These are phyloP conservation scores for Rhododendron williamsianum DNA, from an alignment of 148 eudicot species.

Conservation along the genomic window DNA sequence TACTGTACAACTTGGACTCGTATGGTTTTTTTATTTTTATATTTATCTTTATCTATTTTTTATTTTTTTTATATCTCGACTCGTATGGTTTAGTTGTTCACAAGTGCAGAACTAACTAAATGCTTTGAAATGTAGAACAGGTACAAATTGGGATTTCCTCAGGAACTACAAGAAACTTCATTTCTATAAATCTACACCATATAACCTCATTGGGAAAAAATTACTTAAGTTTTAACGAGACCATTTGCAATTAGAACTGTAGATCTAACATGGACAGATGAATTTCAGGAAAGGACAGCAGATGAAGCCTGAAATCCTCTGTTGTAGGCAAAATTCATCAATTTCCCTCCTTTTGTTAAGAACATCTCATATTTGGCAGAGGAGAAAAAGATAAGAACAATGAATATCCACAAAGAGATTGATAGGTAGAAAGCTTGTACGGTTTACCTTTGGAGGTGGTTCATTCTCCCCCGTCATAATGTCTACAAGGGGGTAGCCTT, in stretches of 20 bases:
- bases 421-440: neutral
- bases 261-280: neutral
- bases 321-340: neutral
- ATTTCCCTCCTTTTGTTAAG: neutral
- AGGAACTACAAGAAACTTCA: neutral
- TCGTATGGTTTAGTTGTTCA: neutral
- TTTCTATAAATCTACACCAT: neutral
- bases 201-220: neutral
- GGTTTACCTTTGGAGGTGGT: constrained; percentile 80
- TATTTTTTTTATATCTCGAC: neutral
- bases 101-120: neutral
- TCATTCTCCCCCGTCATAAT: constrained; percentile 89
- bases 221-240: neutral
- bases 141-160: neutral
- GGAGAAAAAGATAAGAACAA: neutral
- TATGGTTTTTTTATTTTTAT: neutral
- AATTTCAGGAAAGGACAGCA: constrained; percentile 1
- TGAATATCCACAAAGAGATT: neutral
- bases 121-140: neutral
- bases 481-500: constrained; percentile 85
- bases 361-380: neutral
- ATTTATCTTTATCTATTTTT: too few relatives aligned
- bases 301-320: neutral
- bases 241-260: neutral
- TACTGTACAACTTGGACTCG: neutral